Conservation (phyloP, 345 rosid species). For the Camelina neglecta region DNA sequence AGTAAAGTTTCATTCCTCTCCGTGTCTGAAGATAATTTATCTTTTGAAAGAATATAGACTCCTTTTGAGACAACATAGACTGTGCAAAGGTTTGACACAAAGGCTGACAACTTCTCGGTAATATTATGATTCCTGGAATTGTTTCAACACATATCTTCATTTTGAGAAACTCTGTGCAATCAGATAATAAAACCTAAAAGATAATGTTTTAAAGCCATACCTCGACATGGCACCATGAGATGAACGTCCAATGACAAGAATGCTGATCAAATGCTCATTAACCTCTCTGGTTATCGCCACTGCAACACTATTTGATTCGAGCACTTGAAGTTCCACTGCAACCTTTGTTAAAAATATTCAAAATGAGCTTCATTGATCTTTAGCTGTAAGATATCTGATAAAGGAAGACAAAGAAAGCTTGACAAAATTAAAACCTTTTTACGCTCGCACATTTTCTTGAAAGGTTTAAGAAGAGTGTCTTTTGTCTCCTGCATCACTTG, state of each 20-base stretch:
- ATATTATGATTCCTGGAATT: constrained; percentile 45
- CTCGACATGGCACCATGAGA: constrained; percentile 52
- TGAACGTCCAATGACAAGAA: constrained; percentile 82
- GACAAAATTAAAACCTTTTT: constrained; percentile 50
- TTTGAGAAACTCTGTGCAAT: not conserved
- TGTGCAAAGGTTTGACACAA: constrained; percentile 66
- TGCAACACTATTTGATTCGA: constrained; percentile 73
- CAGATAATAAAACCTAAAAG: not conserved
- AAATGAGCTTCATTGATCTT: constrained; percentile 5
- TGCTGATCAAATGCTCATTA: constrained; percentile 50
- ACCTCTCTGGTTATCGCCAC: constrained; percentile 69
- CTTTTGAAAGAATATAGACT: constrained; percentile 67
- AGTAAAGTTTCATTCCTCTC: constrained; percentile 41
- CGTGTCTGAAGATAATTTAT: constrained; percentile 49
- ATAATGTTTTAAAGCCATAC: constrained; percentile 2
- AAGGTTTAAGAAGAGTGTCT: constrained; percentile 64
- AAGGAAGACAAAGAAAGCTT: not conserved
- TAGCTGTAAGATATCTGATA: not conserved
- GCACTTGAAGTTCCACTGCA: constrained; percentile 56
- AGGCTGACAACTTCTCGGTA: constrained; percentile 59
- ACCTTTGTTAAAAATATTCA: constrained; percentile 52
- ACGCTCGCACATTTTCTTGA: constrained; percentile 60
- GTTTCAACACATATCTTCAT: constrained; percentile 5
- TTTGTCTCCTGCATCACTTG: constrained; percentile 58
- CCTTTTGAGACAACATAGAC: constrained; percentile 80